phyloP scores from a whole-genome alignment of 2,329 filamentous ascomycete genomes.

The Diaporthe sp. region DNA sequence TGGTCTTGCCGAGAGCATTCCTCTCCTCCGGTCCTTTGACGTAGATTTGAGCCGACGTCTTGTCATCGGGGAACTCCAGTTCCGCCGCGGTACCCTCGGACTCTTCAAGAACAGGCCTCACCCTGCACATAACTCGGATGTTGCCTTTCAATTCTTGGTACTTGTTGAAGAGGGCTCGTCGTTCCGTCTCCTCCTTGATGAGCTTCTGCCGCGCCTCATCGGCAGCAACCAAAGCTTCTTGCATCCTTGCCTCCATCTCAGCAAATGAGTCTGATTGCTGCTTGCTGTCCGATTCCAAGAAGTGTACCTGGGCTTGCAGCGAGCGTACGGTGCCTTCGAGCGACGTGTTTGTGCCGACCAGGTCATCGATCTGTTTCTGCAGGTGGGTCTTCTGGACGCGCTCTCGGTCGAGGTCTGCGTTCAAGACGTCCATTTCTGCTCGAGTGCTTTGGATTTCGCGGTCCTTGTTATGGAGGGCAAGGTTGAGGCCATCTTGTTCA shows the following conservation, averaged over 20 bases:
- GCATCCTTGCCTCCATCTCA: slow-evolving; percentile 83
- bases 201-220: slow-evolving; percentile 84
- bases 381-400: slow-evolving; percentile 69
- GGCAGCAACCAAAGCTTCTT: slow-evolving; percentile 79
- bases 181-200: slow-evolving; percentile 89
- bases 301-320: slow-evolving; percentile 85
- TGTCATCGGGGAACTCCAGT: slow-evolving; percentile 84
- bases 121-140: slow-evolving; percentile 97
- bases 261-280: slow-evolving; percentile 90
- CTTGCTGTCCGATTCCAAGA: slow-evolving; percentile 90
- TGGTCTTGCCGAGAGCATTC: slow-evolving; percentile 81
- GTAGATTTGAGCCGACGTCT: slow-evolving; percentile 89
- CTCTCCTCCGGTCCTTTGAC: slow-evolving; percentile 87
- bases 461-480: slow-evolving; percentile 65
- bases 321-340: slow-evolving; percentile 83
- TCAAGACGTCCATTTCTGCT: slow-evolving; percentile 60
- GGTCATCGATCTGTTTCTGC: slow-evolving; percentile 68
- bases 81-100: slow-evolving; percentile 76
- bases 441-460: slow-evolving; percentile 65
- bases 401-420: slow-evolving; percentile 71
- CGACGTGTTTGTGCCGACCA: slow-evolving; percentile 71
- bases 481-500: slow-evolving; percentile 65
- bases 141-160: slow-evolving; percentile 98
- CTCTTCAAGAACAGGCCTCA: slow-evolving; percentile 78
- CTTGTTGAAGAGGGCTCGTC: slow-evolving; percentile 95